Base-by-base conservation (phyloP, 2,329 filamentous ascomycete genomes). In the Tolypocladium sp. region DNA sequence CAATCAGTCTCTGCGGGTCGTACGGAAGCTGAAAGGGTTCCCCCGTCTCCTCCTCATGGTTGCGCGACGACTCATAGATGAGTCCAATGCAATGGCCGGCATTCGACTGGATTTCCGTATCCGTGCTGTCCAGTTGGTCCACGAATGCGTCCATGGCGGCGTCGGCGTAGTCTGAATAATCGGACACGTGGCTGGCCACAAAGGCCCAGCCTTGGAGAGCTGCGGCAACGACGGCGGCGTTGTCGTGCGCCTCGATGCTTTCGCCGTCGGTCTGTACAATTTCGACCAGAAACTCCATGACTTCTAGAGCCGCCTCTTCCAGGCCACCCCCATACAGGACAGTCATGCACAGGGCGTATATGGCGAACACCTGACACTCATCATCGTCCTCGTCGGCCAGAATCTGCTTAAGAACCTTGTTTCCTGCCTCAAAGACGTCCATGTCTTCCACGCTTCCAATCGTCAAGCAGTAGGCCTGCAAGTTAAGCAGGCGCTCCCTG, bases 21-120 rank as follows among this genome's bases (percentile, higher is more conserved):
- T 81, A 80, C 17, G 77, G 76, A 56, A 84, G 71, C 60, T 79
- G 74, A 66, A 77, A 76, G 12, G 75, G 73, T 62, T 82, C 75
- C 49, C 77, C 80, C 2, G 75, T 79, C 60, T 79, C 77, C 27
- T 77, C 74, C 62, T 82, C 77, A 59, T 80, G 73, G 15, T 74
- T 73, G 40, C 80, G 77, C 3, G 78, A 77, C 62, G 89, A 88
- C 71, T 96, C 92, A 67, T 90, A 93, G 13, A 96, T 78, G 12
- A 95, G 78, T 0, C 91, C 91, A 60, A 96, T 92, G 70, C 90
- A 90, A 68, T 88, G 84, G 4, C 88, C 91, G 0, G 91, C 88
- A 4, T 88, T 85, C 53, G 91, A 85, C 67, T 94, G 90, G 1
- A 96, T 89, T 10, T 82, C 77, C 1, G 85, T 77, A 60, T 91